Percentiles rank a stretch among this genome's conserved stretches.
Evolutionary conservation across 495 filamentous ascomycete genomes (phyloP).

Genomic region (Neurospora sp.): DNA sequence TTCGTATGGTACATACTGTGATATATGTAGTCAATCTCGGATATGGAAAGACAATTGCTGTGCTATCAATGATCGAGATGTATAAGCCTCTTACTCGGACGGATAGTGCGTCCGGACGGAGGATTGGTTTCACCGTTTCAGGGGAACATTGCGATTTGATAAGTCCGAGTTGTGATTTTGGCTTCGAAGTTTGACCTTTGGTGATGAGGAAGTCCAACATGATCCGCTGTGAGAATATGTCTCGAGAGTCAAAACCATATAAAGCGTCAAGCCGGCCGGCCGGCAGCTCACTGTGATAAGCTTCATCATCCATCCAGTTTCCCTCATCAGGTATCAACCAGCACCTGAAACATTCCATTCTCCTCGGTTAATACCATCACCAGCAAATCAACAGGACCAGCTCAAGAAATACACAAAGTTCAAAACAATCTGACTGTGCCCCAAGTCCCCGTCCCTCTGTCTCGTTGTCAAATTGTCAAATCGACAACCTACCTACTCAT

Average conservation of each 20-base stretch:
- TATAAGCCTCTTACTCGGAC: background rate
- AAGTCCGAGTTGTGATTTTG: background rate
- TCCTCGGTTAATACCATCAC: background rate
- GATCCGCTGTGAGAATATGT: background rate
- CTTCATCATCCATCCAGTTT: background rate
- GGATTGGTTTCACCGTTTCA: background rate
- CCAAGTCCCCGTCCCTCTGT: background rate
- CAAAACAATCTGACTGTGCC: background rate
- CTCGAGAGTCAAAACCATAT: background rate
- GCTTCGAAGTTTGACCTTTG: background rate
- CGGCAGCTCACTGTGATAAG: background rate
- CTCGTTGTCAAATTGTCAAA: background rate
- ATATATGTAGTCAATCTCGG: background rate
- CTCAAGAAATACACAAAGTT: background rate
- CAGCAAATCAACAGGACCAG: background rate
- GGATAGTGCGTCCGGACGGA: background rate
- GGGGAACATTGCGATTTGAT: background rate
- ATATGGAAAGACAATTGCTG: background rate
- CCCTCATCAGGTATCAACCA: background rate
- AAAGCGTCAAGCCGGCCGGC: background rate
- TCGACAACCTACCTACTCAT: background rate
- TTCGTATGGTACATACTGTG: background rate
- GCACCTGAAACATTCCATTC: background rate
- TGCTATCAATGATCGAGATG: background rate
- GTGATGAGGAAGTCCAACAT: background rate